Evolutionary conservation across 768 basidiomycete genomes (phyloP), one percentile per base, ranked within the genome.

Genomic region (Cyclocybe aegerita): DNA sequence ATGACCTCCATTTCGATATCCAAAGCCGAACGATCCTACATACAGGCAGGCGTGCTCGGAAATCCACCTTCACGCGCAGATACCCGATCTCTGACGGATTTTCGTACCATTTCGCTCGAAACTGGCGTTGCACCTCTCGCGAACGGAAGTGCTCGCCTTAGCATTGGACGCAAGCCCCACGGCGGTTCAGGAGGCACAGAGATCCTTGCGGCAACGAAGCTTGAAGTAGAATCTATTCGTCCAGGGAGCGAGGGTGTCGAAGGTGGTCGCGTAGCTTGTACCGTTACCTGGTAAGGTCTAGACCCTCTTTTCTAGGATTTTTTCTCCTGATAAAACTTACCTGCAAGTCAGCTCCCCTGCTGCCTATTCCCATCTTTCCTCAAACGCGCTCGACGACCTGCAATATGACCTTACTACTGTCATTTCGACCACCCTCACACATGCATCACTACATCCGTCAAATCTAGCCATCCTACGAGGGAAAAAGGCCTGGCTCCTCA

Each of bases 101-200:
- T 80, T 59, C 77, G 93, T 29, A 68, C 78, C 0, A 76, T 94
- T 15, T 72, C 81, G 7, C 79, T 95, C 29, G 85, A 90, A 67
- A 90, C 89, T 0, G 88, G 87, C 15, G 78, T 88, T 1, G 82
- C 84, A 11, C 88, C 90, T 4, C 77, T 91, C 4, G 87, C 92
- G 14, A 93, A 94, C 52, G 93, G 93, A 5, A 93, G 90, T 54
- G 90, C 90, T 4, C 78, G 80, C 16, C 70, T 93, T 7, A 81
- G 73, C 55, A 79, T 93, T n/a, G 92, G 90, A 1, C 72, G 74
- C 55, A 72, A 70, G 52, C 69, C 76, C 17, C 71, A 72, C 39
- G 75, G 79, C 39, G 78, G 77, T 8, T 80, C 79, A 1, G 83
- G 81, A 2, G 85, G 86, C 0, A 93, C 93, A 0, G 90, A 93